Percentiles rank a stretch among this genome's conserved stretches.
phyloP scores from a whole-genome alignment of 306 rosid species.

The Neltuma alba region DNA sequence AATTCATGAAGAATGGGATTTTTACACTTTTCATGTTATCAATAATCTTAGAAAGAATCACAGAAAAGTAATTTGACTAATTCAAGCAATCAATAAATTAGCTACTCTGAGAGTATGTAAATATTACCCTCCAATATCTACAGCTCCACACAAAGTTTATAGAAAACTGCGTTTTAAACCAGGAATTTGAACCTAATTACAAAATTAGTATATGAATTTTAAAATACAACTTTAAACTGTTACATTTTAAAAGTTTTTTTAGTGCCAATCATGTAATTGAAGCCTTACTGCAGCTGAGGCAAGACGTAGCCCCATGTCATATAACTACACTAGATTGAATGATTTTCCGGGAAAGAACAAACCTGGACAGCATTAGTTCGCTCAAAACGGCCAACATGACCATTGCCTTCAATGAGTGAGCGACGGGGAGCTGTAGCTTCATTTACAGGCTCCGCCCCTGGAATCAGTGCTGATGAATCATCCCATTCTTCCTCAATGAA shows the following conservation, averaged over 20 bases:
- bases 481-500: conserved; percentile 99
- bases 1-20: background rate
- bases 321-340: background rate
- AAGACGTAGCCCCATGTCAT: background rate
- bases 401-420: conserved; percentile 39
- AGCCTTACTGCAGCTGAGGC: background rate
- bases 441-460: conserved; percentile 55
- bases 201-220: background rate
- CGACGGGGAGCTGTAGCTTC: conserved; percentile 37
- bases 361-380: conserved; percentile 45
- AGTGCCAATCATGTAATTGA: background rate
- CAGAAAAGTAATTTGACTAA: background rate
- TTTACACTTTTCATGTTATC: conserved; percentile 1
- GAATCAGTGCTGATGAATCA: conserved; percentile 61
- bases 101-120: conserved; percentile 13
- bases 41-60: conserved; percentile 3
- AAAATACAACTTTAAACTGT: background rate
- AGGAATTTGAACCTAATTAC: background rate
- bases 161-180: background rate
- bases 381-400: conserved; percentile 38
- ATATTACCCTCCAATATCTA: conserved; percentile 3
- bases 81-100: conserved; percentile 13
- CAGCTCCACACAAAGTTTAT: background rate
- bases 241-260: background rate
- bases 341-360: conserved; percentile 25